Conservation (phyloP, 495 filamentous ascomycete genomes). For the Penicillium desertorum region DNA sequence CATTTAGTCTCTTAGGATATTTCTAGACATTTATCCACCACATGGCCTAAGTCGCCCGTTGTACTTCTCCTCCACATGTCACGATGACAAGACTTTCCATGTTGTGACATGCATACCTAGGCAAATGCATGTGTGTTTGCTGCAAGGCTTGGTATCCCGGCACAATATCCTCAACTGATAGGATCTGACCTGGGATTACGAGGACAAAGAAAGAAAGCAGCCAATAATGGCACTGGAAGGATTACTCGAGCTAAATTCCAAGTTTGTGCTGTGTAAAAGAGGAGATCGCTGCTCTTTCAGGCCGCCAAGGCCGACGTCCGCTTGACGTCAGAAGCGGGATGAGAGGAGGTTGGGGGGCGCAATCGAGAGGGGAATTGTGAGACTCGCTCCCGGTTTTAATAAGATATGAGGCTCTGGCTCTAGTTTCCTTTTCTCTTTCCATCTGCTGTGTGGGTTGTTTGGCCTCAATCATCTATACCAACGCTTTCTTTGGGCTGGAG, state of each 20-base stretch:
- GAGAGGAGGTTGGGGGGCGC: slow-evolving; percentile 12
- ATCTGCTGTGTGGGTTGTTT: slow-evolving; percentile 2
- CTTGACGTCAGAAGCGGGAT: slow-evolving; percentile 35
- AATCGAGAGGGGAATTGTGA: slow-evolving; percentile 5
- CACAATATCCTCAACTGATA: background rate
- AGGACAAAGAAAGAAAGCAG: background rate
- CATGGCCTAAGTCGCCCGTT: background rate
- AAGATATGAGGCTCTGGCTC: slow-evolving; percentile 8
- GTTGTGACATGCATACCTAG: slow-evolving; percentile 4
- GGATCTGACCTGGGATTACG: background rate
- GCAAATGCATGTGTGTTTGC: slow-evolving; percentile 3
- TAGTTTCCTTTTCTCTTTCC: background rate
- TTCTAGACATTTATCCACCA: background rate
- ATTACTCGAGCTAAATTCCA: background rate
- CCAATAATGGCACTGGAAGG: background rate
- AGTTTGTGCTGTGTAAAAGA: slow-evolving; percentile 11
- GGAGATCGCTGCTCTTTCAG: slow-evolving; percentile 23
- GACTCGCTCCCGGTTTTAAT: background rate
- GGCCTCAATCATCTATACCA: background rate
- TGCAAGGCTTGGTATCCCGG: background rate
- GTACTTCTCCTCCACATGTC: background rate
- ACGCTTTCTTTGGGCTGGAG: background rate
- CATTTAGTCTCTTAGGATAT: background rate
- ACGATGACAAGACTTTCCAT: background rate
- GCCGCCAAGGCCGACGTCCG: slow-evolving; percentile 24